phyloP scores from a whole-genome alignment of 768 basidiomycete genomes.

The Naematelia aurantialba region DNA sequence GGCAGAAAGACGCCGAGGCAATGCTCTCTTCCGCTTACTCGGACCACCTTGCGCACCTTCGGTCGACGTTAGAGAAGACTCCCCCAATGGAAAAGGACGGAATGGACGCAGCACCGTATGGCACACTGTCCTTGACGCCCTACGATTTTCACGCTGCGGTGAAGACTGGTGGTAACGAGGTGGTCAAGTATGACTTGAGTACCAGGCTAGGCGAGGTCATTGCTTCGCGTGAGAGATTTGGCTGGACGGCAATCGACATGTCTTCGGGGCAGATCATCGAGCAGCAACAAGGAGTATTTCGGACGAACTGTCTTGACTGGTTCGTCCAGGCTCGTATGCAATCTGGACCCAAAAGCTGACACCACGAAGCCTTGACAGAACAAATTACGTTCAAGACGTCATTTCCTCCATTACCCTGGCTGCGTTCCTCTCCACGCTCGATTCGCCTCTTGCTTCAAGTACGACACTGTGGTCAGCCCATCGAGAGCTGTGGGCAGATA shows the following conservation, averaged over 20 bases:
- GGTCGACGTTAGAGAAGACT: constrained; percentile 19
- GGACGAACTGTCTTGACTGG: constrained; percentile 50
- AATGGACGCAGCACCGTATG: constrained; percentile 32
- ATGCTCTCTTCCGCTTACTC: constrained; percentile 76
- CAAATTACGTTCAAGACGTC: constrained; percentile 96
- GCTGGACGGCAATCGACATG: constrained; percentile 60
- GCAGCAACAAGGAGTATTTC: constrained; percentile 83
- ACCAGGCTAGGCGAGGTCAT: constrained; percentile 38
- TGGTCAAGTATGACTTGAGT: constrained; percentile 70
- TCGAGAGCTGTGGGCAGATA: constrained; percentile 87
- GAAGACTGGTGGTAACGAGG: constrained; percentile 77
- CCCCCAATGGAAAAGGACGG: constrained; percentile 41
- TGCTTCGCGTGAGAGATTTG: constrained; percentile 70
- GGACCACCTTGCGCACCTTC: constrained; percentile 59
- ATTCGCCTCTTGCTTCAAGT: constrained; percentile 61
- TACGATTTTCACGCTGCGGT: constrained; percentile 93
- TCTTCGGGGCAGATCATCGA: constrained; percentile 55
- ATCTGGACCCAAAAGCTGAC: constrained; percentile 2
- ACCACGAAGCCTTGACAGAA: constrained; percentile 75
- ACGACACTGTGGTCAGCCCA: constrained; percentile 72
- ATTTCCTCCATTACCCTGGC: constrained; percentile 76
- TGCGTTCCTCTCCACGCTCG: constrained; percentile 73
- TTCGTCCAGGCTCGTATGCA: constrained; percentile 16
- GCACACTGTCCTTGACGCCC: constrained; percentile 59
- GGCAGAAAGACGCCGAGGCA: constrained; percentile 86